A percentile compares a stretch with the other conserved stretches of the same genome.
These are phyloP conservation scores for Betula pendula DNA, from an alignment of 306 rosid genomes.

Conservation along the genomic window DNA sequence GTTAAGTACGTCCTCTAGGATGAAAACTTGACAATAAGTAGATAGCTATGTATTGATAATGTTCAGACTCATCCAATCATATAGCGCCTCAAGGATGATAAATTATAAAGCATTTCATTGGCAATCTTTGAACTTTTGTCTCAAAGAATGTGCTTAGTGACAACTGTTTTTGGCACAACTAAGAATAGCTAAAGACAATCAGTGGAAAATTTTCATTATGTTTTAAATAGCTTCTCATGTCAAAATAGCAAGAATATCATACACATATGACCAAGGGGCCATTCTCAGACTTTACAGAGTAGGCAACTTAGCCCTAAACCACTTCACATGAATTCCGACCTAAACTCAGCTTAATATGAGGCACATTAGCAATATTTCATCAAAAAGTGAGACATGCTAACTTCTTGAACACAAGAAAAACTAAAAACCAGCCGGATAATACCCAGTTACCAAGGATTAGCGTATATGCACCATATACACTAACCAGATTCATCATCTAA, in stretches of 20 bases:
- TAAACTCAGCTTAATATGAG: not conserved
- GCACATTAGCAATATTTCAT: not conserved
- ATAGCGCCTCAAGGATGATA: slow-evolving; percentile 4
- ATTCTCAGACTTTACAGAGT: not conserved
- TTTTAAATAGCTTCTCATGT: not conserved
- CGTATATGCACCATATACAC: not conserved
- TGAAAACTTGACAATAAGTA: slow-evolving; percentile 1
- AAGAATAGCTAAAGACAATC: slow-evolving; percentile 9
- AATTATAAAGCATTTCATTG: not conserved
- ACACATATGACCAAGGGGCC: not conserved
- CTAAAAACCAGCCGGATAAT: not conserved
- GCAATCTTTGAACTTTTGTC: not conserved
- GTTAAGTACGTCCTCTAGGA: slow-evolving; percentile 20
- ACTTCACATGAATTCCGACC: not conserved
- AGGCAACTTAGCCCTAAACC: slow-evolving; percentile 5
- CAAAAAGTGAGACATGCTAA: not conserved
- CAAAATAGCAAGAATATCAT: slow-evolving; percentile 8
- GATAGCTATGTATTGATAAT: not conserved
- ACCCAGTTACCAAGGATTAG: not conserved
- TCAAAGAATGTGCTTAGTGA: not conserved
- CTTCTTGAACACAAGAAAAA: not conserved
- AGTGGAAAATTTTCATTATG: not conserved
- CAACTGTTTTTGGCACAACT: not conserved
- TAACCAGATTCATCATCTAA: slow-evolving; percentile 1
- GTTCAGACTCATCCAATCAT: not conserved